phyloP scores from a whole-genome alignment of 208 protist species.

The Crithidia mellificae region DNA sequence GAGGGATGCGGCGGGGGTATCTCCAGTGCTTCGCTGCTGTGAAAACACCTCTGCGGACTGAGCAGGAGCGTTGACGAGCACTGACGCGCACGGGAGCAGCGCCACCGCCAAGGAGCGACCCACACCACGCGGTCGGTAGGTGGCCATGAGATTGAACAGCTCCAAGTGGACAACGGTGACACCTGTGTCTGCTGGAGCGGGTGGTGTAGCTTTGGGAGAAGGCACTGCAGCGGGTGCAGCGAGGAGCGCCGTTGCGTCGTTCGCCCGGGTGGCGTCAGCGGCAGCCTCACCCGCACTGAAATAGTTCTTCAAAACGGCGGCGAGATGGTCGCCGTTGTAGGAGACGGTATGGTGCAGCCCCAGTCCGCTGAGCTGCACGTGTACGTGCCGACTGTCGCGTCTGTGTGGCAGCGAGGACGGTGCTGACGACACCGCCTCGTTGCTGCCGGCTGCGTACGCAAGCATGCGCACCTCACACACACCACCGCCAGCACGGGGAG shows the following conservation, averaged over 20 bases:
- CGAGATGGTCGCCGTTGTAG: conserved; percentile 56
- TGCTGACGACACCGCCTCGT: background rate
- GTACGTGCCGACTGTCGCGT: conserved; percentile 20
- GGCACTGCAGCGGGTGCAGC: background rate
- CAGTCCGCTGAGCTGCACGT: conserved; percentile 37
- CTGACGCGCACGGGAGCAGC: conserved; percentile 31
- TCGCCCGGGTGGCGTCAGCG: background rate
- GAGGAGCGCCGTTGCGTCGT: background rate
- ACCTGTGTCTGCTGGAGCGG: background rate
- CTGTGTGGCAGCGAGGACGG: no score
- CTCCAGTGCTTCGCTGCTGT: background rate
- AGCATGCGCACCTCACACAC: conserved; percentile 28
- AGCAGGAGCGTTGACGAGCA: conserved; percentile 14
- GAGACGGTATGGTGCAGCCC: conserved; percentile 45
- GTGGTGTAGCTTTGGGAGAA: background rate
- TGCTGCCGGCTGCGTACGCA: background rate
- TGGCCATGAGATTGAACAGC: conserved; percentile 33
- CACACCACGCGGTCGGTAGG: conserved; percentile 34
- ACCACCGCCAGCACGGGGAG: background rate
- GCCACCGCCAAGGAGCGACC: conserved; percentile 28
- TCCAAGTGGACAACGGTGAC: conserved; percentile 18
- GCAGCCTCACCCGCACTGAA: conserved; percentile 24
- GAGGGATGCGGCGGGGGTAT: background rate
- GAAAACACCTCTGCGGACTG: background rate
- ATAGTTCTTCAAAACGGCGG: conserved; percentile 52